Conservation (phyloP, 2,329 filamentous ascomycete species). For the Fusarium compactum region DNA sequence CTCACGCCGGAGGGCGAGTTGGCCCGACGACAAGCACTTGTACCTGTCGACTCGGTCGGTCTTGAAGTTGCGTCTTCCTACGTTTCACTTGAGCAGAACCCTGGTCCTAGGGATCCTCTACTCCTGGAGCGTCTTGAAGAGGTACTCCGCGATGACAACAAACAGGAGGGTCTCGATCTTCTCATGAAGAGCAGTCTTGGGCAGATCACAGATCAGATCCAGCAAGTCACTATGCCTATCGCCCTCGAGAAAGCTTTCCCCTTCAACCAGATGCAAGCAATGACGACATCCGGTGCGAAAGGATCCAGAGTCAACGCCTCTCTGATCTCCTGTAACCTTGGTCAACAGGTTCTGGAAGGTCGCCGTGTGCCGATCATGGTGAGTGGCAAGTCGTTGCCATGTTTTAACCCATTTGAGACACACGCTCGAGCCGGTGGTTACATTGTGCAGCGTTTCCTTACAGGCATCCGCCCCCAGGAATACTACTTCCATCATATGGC, state of each 20-base stretch:
- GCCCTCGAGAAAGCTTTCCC: slow-evolving; percentile 93
- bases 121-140: slow-evolving; percentile 85
- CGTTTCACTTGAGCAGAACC: slow-evolving; percentile 80
- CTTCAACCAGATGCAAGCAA: slow-evolving; percentile 98
- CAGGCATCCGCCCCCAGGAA: slow-evolving; percentile 95
- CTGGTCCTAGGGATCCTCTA: slow-evolving; percentile 74
- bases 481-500: slow-evolving; percentile 99
- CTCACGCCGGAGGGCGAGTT: slow-evolving; percentile 84
- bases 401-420: slow-evolving; percentile 92
- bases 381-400: slow-evolving; percentile 94
- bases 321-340: slow-evolving; percentile 96
- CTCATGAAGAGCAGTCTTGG: slow-evolving; percentile 80
- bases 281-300: slow-evolving; percentile 97
- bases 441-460: slow-evolving; percentile 96
- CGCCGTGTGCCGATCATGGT: slow-evolving; percentile 97
- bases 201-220: slow-evolving; percentile 81
- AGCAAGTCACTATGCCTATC: slow-evolving; percentile 80
- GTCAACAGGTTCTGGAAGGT: slow-evolving; percentile 96
- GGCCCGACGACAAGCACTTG: slow-evolving; percentile 75
- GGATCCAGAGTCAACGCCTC: slow-evolving; percentile 94
- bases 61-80: slow-evolving; percentile 86
- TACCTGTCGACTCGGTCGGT: slow-evolving; percentile 76
- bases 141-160: slow-evolving; percentile 88
- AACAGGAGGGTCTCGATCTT: slow-evolving; percentile 90
- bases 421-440: slow-evolving; percentile 91